These are phyloP conservation scores for Pilasporangium apinafurcum DNA, from an alignment of 352 stramenopile genomes.

Conservation along the genomic window DNA sequence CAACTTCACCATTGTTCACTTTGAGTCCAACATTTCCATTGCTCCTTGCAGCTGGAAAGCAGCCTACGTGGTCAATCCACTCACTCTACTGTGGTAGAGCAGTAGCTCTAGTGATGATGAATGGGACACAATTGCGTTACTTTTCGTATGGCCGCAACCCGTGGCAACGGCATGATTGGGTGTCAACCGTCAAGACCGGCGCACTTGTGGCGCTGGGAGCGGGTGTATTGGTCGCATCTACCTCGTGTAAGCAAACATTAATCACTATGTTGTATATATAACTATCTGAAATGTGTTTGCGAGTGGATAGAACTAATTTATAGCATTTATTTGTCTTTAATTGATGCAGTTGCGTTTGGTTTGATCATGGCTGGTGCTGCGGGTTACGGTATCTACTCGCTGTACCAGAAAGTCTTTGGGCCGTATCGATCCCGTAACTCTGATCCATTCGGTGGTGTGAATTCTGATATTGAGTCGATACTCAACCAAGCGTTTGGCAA, in stretches of 20 bases:
- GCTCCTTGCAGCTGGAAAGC: not conserved
- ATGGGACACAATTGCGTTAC: constrained; percentile 13
- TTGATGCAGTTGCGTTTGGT: constrained; percentile 57
- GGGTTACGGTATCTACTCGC: constrained; percentile 62
- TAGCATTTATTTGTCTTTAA: not conserved
- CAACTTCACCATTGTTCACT: too few relatives aligned
- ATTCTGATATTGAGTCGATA: constrained; percentile 40
- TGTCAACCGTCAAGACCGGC: constrained; percentile 49
- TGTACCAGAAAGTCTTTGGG: constrained; percentile 58
- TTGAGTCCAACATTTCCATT: not conserved
- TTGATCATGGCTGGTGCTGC: constrained; percentile 56
- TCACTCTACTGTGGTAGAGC: not conserved
- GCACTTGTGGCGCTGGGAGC: constrained; percentile 52
- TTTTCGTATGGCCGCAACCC: constrained; percentile 28
- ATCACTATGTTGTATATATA: too few relatives aligned
- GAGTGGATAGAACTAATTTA: too few relatives aligned
- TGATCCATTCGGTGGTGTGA: constrained; percentile 34
- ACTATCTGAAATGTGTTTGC: too few relatives aligned
- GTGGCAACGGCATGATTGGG: constrained; percentile 42
- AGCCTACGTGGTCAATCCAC: not conserved
- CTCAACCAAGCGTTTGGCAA: constrained; percentile 38
- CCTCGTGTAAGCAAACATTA: constrained; percentile 43
- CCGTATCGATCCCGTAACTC: constrained; percentile 32
- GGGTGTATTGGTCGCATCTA: constrained; percentile 45
- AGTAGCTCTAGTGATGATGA: not conserved